Conservation (phyloP, 208 protist species). For the Trypanosoma grayi region DNA sequence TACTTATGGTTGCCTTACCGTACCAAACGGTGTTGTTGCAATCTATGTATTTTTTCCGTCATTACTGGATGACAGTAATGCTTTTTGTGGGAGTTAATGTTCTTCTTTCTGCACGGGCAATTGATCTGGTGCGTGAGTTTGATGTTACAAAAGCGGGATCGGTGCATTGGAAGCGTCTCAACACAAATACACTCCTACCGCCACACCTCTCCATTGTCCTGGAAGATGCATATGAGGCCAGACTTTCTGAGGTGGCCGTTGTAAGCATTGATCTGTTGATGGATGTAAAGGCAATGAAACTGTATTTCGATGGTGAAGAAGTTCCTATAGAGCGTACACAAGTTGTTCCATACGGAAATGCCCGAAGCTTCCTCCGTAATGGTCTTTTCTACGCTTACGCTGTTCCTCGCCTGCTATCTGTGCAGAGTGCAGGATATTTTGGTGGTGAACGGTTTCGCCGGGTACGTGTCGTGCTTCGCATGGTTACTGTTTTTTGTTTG, state of each 20-base stretch:
- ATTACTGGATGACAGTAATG: conserved; percentile 39
- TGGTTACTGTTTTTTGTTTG: conserved; percentile 44
- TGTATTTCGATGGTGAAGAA: conserved; percentile 35
- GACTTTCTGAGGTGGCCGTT: conserved; percentile 37
- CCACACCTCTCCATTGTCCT: conserved; percentile 63
- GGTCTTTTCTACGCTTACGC: conserved; percentile 63
- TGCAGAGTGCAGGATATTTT: conserved; percentile 67
- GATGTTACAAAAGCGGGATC: conserved; percentile 62
- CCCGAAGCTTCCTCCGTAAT: conserved; percentile 42
- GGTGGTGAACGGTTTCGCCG: conserved; percentile 50
- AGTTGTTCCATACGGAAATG: conserved; percentile 39
- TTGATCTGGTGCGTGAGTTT: conserved; percentile 76
- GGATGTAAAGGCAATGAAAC: conserved; percentile 64
- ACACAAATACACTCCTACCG: conserved; percentile 30
- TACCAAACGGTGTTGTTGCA: conserved; percentile 58
- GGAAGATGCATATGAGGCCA: conserved; percentile 64
- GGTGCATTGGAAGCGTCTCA: conserved; percentile 57
- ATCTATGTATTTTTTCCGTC: conserved; percentile 57
- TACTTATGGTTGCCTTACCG: conserved; percentile 41
- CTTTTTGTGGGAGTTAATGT: conserved; percentile 50
- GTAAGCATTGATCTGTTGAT: conserved; percentile 66
- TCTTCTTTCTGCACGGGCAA: conserved; percentile 53
- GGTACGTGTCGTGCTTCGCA: conserved; percentile 52
- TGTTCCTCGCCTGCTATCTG: conserved; percentile 58
- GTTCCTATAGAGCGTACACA: conserved; percentile 36